phyloP scores from a whole-genome alignment of 441 rosid species.

The Breynia disticha region DNA sequence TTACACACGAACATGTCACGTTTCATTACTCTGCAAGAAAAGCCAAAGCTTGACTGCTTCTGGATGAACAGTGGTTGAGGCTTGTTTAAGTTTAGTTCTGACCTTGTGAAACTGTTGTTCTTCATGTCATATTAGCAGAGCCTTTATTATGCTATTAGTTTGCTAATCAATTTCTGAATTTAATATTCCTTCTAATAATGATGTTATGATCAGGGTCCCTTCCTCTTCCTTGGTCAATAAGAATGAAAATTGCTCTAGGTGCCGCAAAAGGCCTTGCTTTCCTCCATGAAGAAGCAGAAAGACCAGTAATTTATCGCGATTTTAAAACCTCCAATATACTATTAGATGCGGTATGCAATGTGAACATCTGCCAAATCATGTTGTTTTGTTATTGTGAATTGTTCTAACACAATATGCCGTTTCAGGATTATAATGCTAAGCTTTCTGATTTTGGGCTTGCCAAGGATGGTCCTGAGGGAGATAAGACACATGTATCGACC shows the following conservation, averaged over 20 bases:
- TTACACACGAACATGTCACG: not conserved
- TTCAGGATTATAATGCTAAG: slow-evolving; percentile 83
- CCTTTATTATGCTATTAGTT: not conserved
- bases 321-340: slow-evolving; percentile 87
- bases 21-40: no score
- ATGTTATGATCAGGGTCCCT: slow-evolving; percentile 45
- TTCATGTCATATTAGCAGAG: no score
- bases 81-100: no score
- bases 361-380: slow-evolving; percentile 2
- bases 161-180: not conserved
- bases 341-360: slow-evolving; percentile 61
- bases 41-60: no score
- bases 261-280: slow-evolving; percentile 91
- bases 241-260: slow-evolving; percentile 90
- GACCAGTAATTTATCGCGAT: slow-evolving; percentile 90
- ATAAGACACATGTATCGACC: slow-evolving; percentile 88
- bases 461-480: slow-evolving; percentile 92
- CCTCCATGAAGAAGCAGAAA: slow-evolving; percentile 90
- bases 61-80: no score
- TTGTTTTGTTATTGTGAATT: slow-evolving; percentile 1
- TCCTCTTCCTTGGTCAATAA: slow-evolving; percentile 87
- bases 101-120: no score
- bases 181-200: slow-evolving; percentile 7
- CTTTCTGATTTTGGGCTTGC: slow-evolving; percentile 94
- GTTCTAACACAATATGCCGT: slow-evolving; percentile 20